These are phyloP conservation scores for Scenedesmus sp. DNA, from an alignment of 163 green algal species.

Conservation along the genomic window DNA sequence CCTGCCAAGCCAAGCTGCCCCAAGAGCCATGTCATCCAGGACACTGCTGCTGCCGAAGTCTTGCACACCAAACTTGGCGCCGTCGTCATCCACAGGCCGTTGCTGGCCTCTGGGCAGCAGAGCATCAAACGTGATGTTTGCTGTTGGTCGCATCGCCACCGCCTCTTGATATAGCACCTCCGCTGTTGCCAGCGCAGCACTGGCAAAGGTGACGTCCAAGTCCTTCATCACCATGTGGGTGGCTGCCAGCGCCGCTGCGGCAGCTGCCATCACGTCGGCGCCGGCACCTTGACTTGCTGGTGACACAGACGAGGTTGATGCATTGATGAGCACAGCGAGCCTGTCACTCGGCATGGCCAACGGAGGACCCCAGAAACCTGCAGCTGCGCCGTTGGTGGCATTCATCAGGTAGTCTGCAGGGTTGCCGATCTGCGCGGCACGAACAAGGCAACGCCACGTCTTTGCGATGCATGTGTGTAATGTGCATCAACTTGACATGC, in stretches of 20 bases:
- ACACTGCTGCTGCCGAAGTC: slow-evolving; percentile 46
- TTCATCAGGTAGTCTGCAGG: slow-evolving; percentile 26
- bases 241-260: slow-evolving; percentile 20
- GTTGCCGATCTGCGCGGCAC: slow-evolving; percentile 35
- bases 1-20: slow-evolving; percentile 27
- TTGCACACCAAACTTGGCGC: not conserved
- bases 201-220: not conserved
- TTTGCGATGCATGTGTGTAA: not conserved
- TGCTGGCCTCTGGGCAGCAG: not conserved
- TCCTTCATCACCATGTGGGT: not conserved
- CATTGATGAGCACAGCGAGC: not conserved
- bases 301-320: not conserved
- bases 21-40: slow-evolving; percentile 48
- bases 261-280: slow-evolving; percentile 36
- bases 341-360: slow-evolving; percentile 25
- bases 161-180: not conserved
- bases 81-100: not conserved
- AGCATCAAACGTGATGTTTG: slow-evolving; percentile 2
- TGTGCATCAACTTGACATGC: not conserved
- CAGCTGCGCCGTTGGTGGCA: not conserved
- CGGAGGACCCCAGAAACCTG: slow-evolving; percentile 18
- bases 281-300: not conserved
- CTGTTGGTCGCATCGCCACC: not conserved
- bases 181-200: not conserved
- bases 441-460: not conserved